A percentile compares a stretch with the other conserved stretches of the same genome.
Evolutionary conservation across 1,284 basidiomycete species (phyloP).

Genomic region (Ustilago crameri): DNA sequence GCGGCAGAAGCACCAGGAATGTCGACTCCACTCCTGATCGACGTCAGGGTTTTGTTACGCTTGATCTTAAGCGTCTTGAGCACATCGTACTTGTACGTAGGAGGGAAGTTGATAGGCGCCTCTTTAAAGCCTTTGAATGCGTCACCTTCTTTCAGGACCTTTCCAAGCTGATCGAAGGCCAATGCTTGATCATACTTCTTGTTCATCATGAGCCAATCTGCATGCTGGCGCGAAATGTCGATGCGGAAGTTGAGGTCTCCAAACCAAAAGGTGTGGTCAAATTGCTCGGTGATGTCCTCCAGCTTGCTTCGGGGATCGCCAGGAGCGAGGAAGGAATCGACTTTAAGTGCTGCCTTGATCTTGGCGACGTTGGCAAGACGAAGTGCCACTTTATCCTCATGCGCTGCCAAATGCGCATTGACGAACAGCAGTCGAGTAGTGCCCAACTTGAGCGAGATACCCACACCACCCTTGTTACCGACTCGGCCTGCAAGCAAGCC

Average conservation of each 20-base stretch:
- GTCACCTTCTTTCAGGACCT: constrained; percentile 75
- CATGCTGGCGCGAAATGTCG: constrained; percentile 71
- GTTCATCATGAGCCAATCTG: constrained; percentile 72
- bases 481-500: constrained; percentile 87
- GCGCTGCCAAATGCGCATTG: constrained; percentile 82
- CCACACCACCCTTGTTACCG: constrained; percentile 81
- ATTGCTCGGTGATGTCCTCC: constrained; percentile 80
- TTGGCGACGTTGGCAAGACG: constrained; percentile 68
- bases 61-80: constrained; percentile 69
- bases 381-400: constrained; percentile 62
- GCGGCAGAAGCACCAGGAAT: constrained; percentile 11
- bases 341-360: constrained; percentile 72
- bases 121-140: constrained; percentile 75
- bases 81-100: constrained; percentile 85
- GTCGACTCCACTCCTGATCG: constrained; percentile 21
- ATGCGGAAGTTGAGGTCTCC: constrained; percentile 69
- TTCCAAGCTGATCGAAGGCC: constrained; percentile 80
- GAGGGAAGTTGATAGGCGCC: constrained; percentile 60
- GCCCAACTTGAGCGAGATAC: constrained; percentile 80
- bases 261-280: constrained; percentile 80
- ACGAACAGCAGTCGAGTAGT: constrained; percentile 81
- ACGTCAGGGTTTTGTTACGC: constrained; percentile 49
- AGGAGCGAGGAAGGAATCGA: constrained; percentile 73
- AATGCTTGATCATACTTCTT: constrained; percentile 70
- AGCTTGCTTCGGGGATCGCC: constrained; percentile 72